These are phyloP conservation scores for Oryza australiensis DNA, from an alignment of 176 grass and related monocot genomes.

Conservation along the genomic window DNA sequence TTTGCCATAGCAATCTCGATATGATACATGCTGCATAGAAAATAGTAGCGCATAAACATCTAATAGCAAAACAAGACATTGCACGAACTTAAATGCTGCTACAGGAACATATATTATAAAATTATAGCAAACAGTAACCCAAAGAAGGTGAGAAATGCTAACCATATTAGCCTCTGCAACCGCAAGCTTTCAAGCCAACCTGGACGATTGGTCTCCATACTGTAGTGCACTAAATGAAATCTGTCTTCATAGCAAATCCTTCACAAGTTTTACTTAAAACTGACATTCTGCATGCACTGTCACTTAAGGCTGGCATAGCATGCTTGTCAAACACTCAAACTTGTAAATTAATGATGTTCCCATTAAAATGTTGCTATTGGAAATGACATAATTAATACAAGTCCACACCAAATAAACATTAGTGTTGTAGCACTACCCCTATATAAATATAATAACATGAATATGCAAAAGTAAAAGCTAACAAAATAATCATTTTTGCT, in stretches of 20 bases:
- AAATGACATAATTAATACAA: slow-evolving; percentile 17
- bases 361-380: not conserved
- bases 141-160: slow-evolving; percentile 14
- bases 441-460: not conserved
- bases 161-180: slow-evolving; percentile 22
- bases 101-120: not conserved
- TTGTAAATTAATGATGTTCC: slow-evolving; percentile 7
- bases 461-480: not conserved
- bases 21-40: slow-evolving; percentile 2
- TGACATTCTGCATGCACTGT: not conserved
- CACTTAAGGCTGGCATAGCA: not conserved
- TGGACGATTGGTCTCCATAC: not conserved
- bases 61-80: not conserved
- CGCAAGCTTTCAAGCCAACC: slow-evolving; percentile 1
- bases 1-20: not conserved
- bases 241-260: slow-evolving; percentile 13
- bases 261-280: slow-evolving; percentile 19
- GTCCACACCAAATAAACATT: not conserved
- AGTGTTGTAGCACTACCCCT: not conserved
- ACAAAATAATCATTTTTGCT: not conserved
- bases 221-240: not conserved
- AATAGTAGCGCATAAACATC: not conserved
- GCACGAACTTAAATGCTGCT: not conserved
- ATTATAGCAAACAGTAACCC: not conserved
- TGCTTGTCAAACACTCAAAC: not conserved